These are phyloP conservation scores for Hyphochytrium catenoides DNA, from an alignment of 352 stramenopile genomes.

Conservation along the genomic window DNA sequence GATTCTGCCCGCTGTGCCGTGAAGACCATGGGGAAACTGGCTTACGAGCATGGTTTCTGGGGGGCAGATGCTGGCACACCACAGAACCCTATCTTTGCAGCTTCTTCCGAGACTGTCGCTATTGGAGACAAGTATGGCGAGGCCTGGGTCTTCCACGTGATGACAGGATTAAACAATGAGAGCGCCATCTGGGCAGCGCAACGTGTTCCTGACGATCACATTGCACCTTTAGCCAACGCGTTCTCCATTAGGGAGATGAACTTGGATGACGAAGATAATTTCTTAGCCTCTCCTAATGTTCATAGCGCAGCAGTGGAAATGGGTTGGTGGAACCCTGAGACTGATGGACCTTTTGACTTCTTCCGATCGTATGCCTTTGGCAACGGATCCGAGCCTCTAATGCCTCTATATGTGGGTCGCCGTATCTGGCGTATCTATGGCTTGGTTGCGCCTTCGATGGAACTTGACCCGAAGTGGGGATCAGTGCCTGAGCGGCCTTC, in stretches of 20 bases:
- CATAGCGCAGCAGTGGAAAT: slow-evolving; percentile 46
- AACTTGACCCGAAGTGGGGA: slow-evolving; percentile 30
- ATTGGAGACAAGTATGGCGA: slow-evolving; percentile 62
- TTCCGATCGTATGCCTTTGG: slow-evolving; percentile 31
- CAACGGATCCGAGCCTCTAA: slow-evolving; percentile 25
- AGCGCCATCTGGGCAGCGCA: slow-evolving; percentile 77
- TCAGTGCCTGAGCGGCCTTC: slow-evolving; percentile 18
- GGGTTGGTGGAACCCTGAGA: slow-evolving; percentile 42
- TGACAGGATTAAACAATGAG: slow-evolving; percentile 57
- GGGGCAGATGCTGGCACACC: slow-evolving; percentile 55
- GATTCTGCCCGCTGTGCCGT: slow-evolving; percentile 47
- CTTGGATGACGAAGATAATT: slow-evolving; percentile 37
- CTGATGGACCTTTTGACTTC: slow-evolving; percentile 28
- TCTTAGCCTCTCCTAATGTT: slow-evolving; percentile 66
- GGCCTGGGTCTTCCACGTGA: slow-evolving; percentile 81
- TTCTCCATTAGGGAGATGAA: slow-evolving; percentile 76
- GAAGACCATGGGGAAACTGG: slow-evolving; percentile 70
- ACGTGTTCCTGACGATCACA: slow-evolving; percentile 61
- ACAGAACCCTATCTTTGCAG: slow-evolving; percentile 20
- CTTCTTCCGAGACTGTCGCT: slow-evolving; percentile 54
- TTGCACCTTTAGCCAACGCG: slow-evolving; percentile 70
- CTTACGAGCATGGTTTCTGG: slow-evolving; percentile 77
- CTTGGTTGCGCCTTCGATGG: slow-evolving; percentile 37
- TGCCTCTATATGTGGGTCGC: slow-evolving; percentile 36
- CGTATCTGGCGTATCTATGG: slow-evolving; percentile 69